These are phyloP conservation scores for Bigelowiella natans DNA, from an alignment of 78 protist species.

Conservation along the genomic window DNA sequence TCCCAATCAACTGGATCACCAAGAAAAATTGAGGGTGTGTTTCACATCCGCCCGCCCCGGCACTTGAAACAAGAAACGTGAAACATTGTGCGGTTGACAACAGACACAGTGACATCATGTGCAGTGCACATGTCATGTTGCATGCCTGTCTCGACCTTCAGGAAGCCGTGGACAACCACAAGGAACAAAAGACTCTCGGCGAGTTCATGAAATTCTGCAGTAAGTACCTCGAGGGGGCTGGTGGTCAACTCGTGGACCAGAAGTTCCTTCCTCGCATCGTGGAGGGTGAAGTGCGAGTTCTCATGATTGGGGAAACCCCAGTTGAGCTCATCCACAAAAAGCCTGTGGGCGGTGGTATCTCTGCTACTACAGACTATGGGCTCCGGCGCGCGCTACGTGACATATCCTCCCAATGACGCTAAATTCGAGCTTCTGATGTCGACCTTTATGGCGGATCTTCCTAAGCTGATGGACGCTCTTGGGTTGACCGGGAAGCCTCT, in stretches of 20 bases:
- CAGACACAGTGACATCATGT: too few species aligned
- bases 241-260: neutral
- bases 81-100: too few species aligned
- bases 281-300: neutral
- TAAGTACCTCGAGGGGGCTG: neutral
- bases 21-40: too few species aligned
- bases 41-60: too few species aligned
- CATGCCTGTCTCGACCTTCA: neutral
- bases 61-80: too few species aligned
- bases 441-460: neutral
- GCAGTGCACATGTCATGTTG: too few species aligned
- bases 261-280: neutral
- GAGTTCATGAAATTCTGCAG: constrained; percentile 3
- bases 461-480: neutral
- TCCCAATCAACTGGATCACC: too few species aligned
- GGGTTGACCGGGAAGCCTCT: neutral
- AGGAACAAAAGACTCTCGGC: neutral
- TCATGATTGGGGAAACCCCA: neutral
- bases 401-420: neutral
- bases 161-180: constrained; percentile 7
- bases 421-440: neutral
- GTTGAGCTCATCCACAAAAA: neutral
- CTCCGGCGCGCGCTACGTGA: neutral
- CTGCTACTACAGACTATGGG: neutral
- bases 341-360: constrained; percentile 11